Conservation (phyloP, 1,284 basidiomycete species). For the Irpex sp. region DNA sequence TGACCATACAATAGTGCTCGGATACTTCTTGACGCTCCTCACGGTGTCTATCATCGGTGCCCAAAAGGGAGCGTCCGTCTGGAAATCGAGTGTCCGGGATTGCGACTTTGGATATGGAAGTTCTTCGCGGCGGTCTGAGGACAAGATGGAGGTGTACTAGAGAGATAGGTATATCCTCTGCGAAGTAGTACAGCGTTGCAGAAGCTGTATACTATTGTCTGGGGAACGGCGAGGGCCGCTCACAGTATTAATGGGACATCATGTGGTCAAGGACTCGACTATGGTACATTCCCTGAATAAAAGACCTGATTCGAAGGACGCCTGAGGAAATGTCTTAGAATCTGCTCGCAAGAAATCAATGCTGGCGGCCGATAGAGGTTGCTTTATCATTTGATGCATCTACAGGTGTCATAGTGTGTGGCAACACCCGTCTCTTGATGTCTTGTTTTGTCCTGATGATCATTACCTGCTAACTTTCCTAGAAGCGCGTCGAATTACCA, state of each 20-base stretch:
- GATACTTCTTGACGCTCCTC: slow-evolving; percentile 9
- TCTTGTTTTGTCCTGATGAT: not conserved
- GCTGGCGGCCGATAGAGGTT: too few species aligned
- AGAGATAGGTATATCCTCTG: too few species aligned
- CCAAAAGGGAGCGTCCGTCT: slow-evolving; percentile 9
- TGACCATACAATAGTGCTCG: slow-evolving; percentile 4
- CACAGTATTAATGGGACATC: not conserved
- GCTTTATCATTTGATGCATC: not conserved
- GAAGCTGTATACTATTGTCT: not conserved
- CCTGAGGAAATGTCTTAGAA: not conserved
- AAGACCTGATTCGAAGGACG: too few species aligned
- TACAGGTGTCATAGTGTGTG: not conserved
- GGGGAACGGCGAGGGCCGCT: not conserved
- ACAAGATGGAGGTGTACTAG: too few species aligned
- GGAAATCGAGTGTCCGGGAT: slow-evolving; percentile 11
- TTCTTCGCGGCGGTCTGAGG: not conserved
- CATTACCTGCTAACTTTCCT: not conserved
- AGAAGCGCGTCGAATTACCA: not conserved
- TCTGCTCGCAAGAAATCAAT: not conserved
- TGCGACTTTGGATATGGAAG: slow-evolving; percentile 8
- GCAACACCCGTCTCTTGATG: not conserved
- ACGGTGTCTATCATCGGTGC: slow-evolving; percentile 7
- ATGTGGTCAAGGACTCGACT: not conserved
- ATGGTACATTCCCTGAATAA: too few species aligned
- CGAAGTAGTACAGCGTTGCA: too few species aligned